Evolutionary conservation across 148 eudicot species (phyloP), one percentile per base, ranked within the genome.

Genomic region (Heliamphora exappendiculata): DNA sequence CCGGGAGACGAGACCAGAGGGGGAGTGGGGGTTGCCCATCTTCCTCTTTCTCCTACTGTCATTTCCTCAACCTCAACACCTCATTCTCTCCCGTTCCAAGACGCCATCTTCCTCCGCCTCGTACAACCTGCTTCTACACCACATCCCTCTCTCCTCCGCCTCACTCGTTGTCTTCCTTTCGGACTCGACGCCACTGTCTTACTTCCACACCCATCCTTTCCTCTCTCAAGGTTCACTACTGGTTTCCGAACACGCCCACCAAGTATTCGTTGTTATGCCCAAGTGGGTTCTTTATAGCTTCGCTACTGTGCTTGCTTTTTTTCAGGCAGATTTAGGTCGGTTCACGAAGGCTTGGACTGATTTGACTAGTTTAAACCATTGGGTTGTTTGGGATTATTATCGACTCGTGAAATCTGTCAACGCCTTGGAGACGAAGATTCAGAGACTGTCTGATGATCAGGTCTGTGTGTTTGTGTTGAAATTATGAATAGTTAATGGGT

Each of bases 351-450:
- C 79, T 53, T 96, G 89, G 90, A 85, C 79, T 70, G 95, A 91
- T 77, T 67, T 85, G 66, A 84, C 87, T 28, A 86, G 93, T 83
- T 90, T 90, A 84, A 96, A 96, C 78, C 75, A 88, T 55, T 96
- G 98, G 99, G 97, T 93, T 76, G 97, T 96, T 14, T 76, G 81
- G 83, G 99, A 96, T 78, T 96, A 96, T 76, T 83, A 91, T 72
- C 91, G 97, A n/a, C 94, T 96, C 16, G 98, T 96, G 63, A 85
- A 78, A 57, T 84, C 88, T 50, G 99, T 96, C 70, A 96, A 89
- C 76, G 84, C 79, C 34, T 37, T 93, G 11, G 99, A 96, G 55
- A 84, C 87, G 2, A 78, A 78, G 55, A 80, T 93, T 47, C 90
- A 86, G 82, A 75, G 82, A 37, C 88, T 96, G 31, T 86, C 99